Base-by-base conservation (phyloP, 2,329 filamentous ascomycete genomes). In the Aspergillus sclerotialis region DNA sequence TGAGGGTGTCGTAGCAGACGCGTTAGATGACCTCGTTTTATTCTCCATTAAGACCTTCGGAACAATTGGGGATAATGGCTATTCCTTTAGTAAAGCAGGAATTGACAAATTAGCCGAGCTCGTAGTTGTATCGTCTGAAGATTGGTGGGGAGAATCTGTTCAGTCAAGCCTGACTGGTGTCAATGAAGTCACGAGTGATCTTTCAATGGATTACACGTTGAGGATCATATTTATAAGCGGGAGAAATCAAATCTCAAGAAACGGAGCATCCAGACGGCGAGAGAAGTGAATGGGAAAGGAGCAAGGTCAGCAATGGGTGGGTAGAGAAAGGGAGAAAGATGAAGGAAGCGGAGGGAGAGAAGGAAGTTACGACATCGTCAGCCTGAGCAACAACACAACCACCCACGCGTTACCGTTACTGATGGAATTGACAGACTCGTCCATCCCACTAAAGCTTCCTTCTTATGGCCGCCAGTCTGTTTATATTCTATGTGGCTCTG, bases 1-100 rank as follows among this genome's bases (percentile, higher is more conserved):
- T 39, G 48, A 47, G 45, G 53, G 46, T 39, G 53, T 53, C 38
- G 52, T 50, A 44, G 48, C 36, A 38, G 58, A 56, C 53, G 53
- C 49, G 51, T 52, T 45, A 40, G 47, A 45, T 32, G 44, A 44
- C 32, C 32, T 44, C 35, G 45, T 46, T 47, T 43, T 49, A 40
- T 44, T 49, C 36, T 53, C 49, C 56, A 60, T 62, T 11, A 28
- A 28, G 26, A 7, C 12, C 13, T 28, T 13, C 26, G 7, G 3
- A 13, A 7, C 13, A 13, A 28, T 14, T 28, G 26, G 8, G 11
- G 26, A 7, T 11, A 13, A 28, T 7, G 10, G 23, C 23, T 8
- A n/a, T 24, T 9, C n/a, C n/a, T 24, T 24, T 24, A 24, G 23
- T 24, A n/a, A n/a, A n/a, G n/a, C n/a, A n/a, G n/a, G n/a, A n/a